Evolutionary conservation across 2,329 filamentous ascomycete species (phyloP), one percentile per base, ranked within the genome.

Genomic region (Acephala macrosclerotiorum): DNA sequence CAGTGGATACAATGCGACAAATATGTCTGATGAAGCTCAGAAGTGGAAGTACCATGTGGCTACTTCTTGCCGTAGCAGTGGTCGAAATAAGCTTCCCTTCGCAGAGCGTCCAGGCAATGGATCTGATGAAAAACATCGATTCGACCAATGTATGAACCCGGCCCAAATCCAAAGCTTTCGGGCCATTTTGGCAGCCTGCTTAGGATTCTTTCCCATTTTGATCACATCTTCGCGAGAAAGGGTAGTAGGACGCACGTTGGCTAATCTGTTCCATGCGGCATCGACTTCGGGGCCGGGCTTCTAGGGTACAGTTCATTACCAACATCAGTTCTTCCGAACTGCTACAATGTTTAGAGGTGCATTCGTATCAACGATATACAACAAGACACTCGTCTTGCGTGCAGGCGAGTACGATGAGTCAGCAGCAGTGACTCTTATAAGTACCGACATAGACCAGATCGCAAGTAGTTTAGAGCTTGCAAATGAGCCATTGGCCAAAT

Each of bases 311-410:
- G 60, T 61, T 3, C 63, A 64, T 22, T 72, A 69, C 57, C 75
- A 80, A 53, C 80, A 83, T 70, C 71, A 77, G 11, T 77, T 79
- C 0, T 80, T 81, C 66, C 79, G 80, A 8, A 73, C 75, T 12
- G 78, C 80, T 29, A 80, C 80, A 12, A 80, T 81, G 76, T 73
- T 81, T 9, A 75, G 82, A 36, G 80, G 79, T 8, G 78, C 75
- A 0, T 69, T 83, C 5, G 75, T 83, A n/a, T 80, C 82, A 0
- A 75, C 86, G 68, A 80, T 88, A 2, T 87, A 83, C 69, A 78
- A 80, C 22, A 83, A 83, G 69, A 82, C 81, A 0, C 65, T 82
- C 0, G 68, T 72, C 0, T 65, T 82, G 16, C 74, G 73, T 9
- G 71, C 73, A 0, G 67, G 72, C 0, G 67, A 72, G 1, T 72